phyloP scores from a whole-genome alignment of 1,284 basidiomycete species.

The Cryptococcus floricola region DNA sequence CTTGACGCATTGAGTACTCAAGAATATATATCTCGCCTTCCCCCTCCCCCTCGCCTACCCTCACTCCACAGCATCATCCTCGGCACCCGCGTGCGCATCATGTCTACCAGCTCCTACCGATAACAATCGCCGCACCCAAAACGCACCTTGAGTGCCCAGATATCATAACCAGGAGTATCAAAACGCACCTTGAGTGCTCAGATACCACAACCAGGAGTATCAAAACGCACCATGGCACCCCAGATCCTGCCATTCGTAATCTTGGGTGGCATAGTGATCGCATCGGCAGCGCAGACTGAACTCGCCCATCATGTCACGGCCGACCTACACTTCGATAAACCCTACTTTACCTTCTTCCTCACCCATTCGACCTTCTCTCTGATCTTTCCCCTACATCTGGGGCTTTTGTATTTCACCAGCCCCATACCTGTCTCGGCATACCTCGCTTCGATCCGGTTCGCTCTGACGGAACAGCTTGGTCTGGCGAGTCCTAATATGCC shows the following conservation, averaged over 20 bases:
- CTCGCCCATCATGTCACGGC: conserved; percentile 34
- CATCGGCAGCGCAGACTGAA: conserved; percentile 45
- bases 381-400: conserved; percentile 42
- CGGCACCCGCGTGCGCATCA: too few species aligned
- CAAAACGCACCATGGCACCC: neutral
- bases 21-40: too few species aligned
- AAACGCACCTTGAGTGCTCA: too few species aligned
- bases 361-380: conserved; percentile 46
- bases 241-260: conserved; percentile 30
- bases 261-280: conserved; percentile 40
- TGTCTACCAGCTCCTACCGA: too few species aligned
- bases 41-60: too few species aligned
- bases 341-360: conserved; percentile 49
- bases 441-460: conserved; percentile 13
- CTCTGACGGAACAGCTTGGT: conserved; percentile 23
- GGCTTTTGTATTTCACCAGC: conserved; percentile 17
- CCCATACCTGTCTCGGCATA: conserved; percentile 13
- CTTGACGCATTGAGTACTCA: too few species aligned
- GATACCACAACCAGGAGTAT: neutral
- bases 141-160: too few species aligned
- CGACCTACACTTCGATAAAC: conserved; percentile 37
- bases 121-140: too few species aligned
- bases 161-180: neutral
- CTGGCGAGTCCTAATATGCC: neutral
- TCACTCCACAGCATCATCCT: too few species aligned